These are phyloP conservation scores for Themeda triandra DNA, from an alignment of 176 grass and related monocot species.

Conservation along the genomic window DNA sequence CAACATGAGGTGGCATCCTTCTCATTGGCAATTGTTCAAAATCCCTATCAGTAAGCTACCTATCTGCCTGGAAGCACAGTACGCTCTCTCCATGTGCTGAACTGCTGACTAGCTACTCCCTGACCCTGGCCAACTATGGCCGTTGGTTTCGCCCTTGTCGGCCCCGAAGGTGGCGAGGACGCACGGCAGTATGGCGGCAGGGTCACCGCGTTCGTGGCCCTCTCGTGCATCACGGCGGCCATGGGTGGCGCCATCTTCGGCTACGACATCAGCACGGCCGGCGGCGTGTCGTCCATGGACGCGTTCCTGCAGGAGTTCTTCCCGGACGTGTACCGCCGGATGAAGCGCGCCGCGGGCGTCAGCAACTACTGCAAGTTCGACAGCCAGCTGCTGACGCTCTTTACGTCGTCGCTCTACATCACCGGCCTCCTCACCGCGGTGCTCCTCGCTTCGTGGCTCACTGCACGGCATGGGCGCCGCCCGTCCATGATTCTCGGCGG, in stretches of 20 bases:
- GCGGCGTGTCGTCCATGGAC: slow-evolving; percentile 81
- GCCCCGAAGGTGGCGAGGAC: not conserved
- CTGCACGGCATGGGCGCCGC: slow-evolving; percentile 22
- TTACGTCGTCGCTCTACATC: slow-evolving; percentile 52
- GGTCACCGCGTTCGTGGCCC: slow-evolving; percentile 48
- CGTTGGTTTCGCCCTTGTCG: not conserved
- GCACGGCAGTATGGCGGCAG: not conserved
- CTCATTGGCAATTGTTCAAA: no score
- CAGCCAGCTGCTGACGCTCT: slow-evolving; percentile 52
- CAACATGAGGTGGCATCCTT: no score
- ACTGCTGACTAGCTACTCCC: not conserved
- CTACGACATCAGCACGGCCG: not conserved
- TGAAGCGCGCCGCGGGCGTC: slow-evolving; percentile 2
- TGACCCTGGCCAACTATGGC: not conserved
- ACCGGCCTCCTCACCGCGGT: slow-evolving; percentile 12
- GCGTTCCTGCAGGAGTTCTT: slow-evolving; percentile 70
- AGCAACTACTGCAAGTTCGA: slow-evolving; percentile 60
- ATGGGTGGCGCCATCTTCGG: slow-evolving; percentile 62
- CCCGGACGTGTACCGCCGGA: slow-evolving; percentile 55
- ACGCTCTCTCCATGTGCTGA: not conserved
- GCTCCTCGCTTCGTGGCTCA: slow-evolving; percentile 52
- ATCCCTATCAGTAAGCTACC: no score
- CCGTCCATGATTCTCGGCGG: slow-evolving; percentile 57
- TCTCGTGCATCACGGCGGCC: slow-evolving; percentile 55
- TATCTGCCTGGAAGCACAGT: no score